These are phyloP conservation scores for Ustilago lituana DNA, from an alignment of 1,284 basidiomycete species.

Conservation along the genomic window DNA sequence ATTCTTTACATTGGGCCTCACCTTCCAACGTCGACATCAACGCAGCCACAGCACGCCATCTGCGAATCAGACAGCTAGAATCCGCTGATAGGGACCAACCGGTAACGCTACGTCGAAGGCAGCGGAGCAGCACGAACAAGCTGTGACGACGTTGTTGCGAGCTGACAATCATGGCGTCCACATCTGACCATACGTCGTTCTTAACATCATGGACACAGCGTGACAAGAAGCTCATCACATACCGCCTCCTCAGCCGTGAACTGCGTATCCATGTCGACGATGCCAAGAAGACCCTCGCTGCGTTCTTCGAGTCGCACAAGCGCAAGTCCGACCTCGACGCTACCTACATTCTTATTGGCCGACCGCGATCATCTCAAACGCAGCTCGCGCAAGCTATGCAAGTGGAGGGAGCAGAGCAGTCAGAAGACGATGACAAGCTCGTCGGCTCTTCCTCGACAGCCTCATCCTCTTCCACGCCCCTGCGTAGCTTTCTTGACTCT, in stretches of 20 bases:
- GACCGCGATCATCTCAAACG: neutral
- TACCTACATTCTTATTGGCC: slow-evolving; percentile 42
- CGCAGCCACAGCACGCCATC: too few species aligned
- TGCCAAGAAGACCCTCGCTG: slow-evolving; percentile 38
- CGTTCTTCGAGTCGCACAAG: slow-evolving; percentile 37
- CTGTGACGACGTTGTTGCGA: neutral
- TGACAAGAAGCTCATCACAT: slow-evolving; percentile 56
- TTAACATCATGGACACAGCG: slow-evolving; percentile 48
- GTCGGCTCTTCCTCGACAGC: slow-evolving; percentile 15
- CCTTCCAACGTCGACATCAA: too few species aligned
- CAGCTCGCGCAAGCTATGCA: slow-evolving; percentile 3
- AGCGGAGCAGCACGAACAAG: neutral
- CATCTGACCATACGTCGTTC: slow-evolving; percentile 31
- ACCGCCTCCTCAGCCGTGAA: slow-evolving; percentile 55
- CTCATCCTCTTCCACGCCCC: slow-evolving; percentile 13
- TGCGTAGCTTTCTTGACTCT: slow-evolving; percentile 27
- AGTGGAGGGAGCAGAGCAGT: neutral
- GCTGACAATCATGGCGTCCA: slow-evolving; percentile 28
- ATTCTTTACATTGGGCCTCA: too few species aligned
- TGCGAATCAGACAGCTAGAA: too few species aligned
- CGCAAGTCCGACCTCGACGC: slow-evolving; percentile 27
- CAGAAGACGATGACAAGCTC: slow-evolving; percentile 6
- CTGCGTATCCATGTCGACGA: slow-evolving; percentile 51
- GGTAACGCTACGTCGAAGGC: too few species aligned
- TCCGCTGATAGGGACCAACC: too few species aligned